Evolutionary conservation across 208 protist genomes (phyloP).

Genomic region (Sergeia podlipaevii): DNA sequence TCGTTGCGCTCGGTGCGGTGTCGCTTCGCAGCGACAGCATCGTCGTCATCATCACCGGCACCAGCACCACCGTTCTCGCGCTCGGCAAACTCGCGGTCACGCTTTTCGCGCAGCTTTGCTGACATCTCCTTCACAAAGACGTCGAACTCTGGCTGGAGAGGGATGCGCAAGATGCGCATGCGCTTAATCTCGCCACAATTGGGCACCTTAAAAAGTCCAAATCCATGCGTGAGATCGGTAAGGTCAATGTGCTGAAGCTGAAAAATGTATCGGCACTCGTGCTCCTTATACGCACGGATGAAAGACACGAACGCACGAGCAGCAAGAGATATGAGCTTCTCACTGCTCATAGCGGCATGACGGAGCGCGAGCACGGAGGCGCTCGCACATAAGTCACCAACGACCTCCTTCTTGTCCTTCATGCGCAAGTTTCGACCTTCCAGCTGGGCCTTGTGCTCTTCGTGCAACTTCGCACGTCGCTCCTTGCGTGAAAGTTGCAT

Average conservation of each 20-base stretch:
- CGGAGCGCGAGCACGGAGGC: conserved; percentile 58
- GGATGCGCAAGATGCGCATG: conserved; percentile 76
- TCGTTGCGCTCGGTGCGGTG: conserved; percentile 87
- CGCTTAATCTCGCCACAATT: conserved; percentile 88
- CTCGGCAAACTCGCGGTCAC: conserved; percentile 48
- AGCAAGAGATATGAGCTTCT: conserved; percentile 76
- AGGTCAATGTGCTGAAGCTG: conserved; percentile 93
- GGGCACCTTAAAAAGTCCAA: conserved; percentile 89
- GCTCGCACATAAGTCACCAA: conserved; percentile 81
- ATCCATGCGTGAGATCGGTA: conserved; percentile 91
- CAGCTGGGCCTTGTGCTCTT: conserved; percentile 46
- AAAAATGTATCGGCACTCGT: conserved; percentile 93
- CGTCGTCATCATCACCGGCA: conserved; percentile 11
- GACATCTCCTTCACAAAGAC: conserved; percentile 47
- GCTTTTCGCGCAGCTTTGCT: conserved; percentile 45
- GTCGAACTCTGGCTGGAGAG: conserved; percentile 81
- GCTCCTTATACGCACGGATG: conserved; percentile 93
- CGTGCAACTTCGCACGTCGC: conserved; percentile 55
- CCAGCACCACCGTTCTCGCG: conserved; percentile 18
- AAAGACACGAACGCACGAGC: conserved; percentile 89
- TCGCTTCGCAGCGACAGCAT: conserved; percentile 26
- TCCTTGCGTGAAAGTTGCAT: conserved; percentile 69
- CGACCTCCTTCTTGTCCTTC: conserved; percentile 49
- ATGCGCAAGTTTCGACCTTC: conserved; percentile 22
- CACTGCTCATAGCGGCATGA: conserved; percentile 25